Evolutionary conservation across 441 rosid species (phyloP).

Genomic region (Eutrema salsugineum): DNA sequence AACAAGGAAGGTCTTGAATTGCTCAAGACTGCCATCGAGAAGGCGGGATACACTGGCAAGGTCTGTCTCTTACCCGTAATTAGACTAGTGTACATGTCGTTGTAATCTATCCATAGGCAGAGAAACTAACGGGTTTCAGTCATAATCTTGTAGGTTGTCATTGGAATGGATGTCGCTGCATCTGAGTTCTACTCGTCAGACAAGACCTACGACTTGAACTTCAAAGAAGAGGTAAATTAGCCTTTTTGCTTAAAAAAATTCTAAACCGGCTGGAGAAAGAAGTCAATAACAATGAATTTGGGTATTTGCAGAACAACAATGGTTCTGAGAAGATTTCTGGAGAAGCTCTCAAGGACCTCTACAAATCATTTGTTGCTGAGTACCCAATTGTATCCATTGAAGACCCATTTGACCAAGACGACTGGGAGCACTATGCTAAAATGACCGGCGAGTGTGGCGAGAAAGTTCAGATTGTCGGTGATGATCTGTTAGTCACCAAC

Average conservation of each 20-base stretch:
- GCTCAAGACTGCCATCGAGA: conserved; percentile 83
- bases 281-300: not conserved
- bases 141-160: conserved; percentile 55
- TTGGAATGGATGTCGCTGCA: conserved; percentile 96
- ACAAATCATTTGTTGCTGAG: conserved; percentile 82
- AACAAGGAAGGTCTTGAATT: conserved; percentile 98
- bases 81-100: not conserved
- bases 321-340: conserved; percentile 92
- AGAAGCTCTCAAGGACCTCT: conserved; percentile 75
- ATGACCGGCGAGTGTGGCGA: conserved; percentile 72
- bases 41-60: conserved; percentile 86
- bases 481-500: conserved; percentile 94
- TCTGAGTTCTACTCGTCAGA: conserved; percentile 76
- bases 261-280: not conserved
- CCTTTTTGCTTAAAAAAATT: not conserved
- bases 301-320: conserved; percentile 49
- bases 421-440: conserved; percentile 89
- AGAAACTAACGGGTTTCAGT: not conserved
- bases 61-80: conserved; percentile 33
- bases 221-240: conserved; percentile 69
- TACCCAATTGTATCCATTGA: conserved; percentile 95
- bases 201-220: conserved; percentile 81
- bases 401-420: conserved; percentile 99
- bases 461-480: conserved; percentile 87
- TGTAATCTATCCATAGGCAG: not conserved